Conservation (phyloP, 306 rosid genomes). For the Vicia sativa region DNA sequence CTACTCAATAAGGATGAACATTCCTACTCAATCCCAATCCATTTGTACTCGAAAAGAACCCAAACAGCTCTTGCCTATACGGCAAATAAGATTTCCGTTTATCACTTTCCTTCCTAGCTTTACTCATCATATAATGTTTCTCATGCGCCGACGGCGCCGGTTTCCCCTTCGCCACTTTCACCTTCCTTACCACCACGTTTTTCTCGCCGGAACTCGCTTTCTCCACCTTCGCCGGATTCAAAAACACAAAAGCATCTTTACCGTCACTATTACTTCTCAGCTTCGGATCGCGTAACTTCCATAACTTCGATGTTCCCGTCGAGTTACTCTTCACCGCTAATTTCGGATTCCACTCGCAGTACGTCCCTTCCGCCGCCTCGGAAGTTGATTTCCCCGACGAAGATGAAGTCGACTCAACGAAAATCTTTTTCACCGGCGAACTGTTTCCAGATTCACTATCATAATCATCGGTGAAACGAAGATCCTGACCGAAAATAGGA, state of each 20-base stretch:
- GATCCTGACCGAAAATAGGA: constrained; percentile 66
- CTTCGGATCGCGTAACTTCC: constrained; percentile 70
- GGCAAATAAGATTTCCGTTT: constrained; percentile 81
- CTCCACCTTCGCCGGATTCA: constrained; percentile 37
- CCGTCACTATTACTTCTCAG: constrained; percentile 84
- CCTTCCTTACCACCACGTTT: constrained; percentile 31
- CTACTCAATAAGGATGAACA: constrained; percentile 68
- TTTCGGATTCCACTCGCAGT: constrained; percentile 71
- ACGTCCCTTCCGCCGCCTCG: constrained; percentile 43
- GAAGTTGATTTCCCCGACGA: not conserved
- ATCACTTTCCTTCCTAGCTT: constrained; percentile 67
- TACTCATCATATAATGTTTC: constrained; percentile 61
- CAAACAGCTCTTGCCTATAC: constrained; percentile 64
- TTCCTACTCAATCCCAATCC: constrained; percentile 69
- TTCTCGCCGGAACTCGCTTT: constrained; percentile 17
- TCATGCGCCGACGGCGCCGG: constrained; percentile 61
- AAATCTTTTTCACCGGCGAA: constrained; percentile 60
- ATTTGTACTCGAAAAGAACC: constrained; percentile 64
- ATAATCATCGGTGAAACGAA: constrained; percentile 44
- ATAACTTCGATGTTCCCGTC: constrained; percentile 74
- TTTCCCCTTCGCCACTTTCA: constrained; percentile 30
- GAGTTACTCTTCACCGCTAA: constrained; percentile 71
- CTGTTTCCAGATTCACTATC: constrained; percentile 38
- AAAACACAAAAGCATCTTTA: constrained; percentile 72
- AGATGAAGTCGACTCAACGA: constrained; percentile 45